A percentile compares a stretch with the other conserved stretches of the same genome.
Conservation (phyloP, 495 filamentous ascomycete species). For the Neurospora sp. region DNA sequence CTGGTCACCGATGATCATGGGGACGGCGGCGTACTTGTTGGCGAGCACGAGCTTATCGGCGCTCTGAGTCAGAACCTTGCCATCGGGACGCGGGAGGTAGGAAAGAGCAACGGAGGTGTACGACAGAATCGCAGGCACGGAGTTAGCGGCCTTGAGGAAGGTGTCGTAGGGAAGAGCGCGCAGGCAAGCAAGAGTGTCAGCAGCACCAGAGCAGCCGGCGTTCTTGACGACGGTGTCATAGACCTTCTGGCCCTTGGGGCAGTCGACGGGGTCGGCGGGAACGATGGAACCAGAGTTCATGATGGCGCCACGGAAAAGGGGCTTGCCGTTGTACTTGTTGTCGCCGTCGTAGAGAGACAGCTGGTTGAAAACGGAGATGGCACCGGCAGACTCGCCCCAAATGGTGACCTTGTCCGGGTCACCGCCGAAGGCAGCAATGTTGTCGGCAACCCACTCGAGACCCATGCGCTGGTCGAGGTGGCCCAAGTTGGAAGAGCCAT, state of each 20-base stretch:
- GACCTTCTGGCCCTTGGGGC: constrained; percentile 49
- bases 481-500: constrained; percentile 53
- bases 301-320: constrained; percentile 59
- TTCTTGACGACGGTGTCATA: constrained; percentile 51
- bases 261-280: constrained; percentile 55
- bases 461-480: constrained; percentile 58
- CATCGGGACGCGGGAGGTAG: constrained; percentile 58
- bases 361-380: constrained; percentile 62
- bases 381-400: constrained; percentile 64
- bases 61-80: constrained; percentile 42
- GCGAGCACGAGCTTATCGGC: constrained; percentile 40
- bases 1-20: constrained; percentile 50
- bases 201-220: constrained; percentile 47
- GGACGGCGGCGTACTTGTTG: constrained; percentile 47
- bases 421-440: constrained; percentile 60
- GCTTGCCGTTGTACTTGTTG: constrained; percentile 57
- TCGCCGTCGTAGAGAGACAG: constrained; percentile 60
- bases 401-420: constrained; percentile 58
- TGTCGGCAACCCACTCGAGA: constrained; percentile 54
- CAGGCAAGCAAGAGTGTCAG: constrained; percentile 54
- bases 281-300: constrained; percentile 61
- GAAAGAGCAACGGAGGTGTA: constrained; percentile 55
- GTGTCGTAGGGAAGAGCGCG: constrained; percentile 46
- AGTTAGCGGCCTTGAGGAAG: constrained; percentile 56
- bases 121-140: constrained; percentile 51